phyloP scores from a whole-genome alignment of 306 rosid genomes.

The Pterocarpus santalinus region DNA sequence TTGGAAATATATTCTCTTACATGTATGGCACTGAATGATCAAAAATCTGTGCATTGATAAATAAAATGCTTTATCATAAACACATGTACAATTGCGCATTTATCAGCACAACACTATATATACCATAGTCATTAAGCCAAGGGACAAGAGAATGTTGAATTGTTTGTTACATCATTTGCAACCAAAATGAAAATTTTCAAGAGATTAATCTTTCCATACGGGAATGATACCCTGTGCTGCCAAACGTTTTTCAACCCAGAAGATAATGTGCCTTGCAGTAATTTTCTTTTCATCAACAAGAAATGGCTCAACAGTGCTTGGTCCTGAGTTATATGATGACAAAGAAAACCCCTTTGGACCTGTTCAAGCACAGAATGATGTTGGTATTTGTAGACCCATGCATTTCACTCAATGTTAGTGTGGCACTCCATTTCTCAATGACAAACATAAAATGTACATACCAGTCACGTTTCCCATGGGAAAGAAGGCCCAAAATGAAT shows the following conservation, averaged over 20 bases:
- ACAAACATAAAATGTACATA: conserved; percentile 32
- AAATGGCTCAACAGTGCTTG: conserved; percentile 94
- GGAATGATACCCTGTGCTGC: conserved; percentile 98
- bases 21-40: background rate
- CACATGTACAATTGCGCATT: conserved; percentile 33
- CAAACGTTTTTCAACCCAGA: conserved; percentile 97
- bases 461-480: conserved; percentile 78
- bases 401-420: conserved; percentile 13
- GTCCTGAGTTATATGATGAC: conserved; percentile 76
- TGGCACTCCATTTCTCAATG: conserved; percentile 11
- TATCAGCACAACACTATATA: conserved; percentile 33
- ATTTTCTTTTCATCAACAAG: conserved; percentile 90
- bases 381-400: background rate
- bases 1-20: background rate
- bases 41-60: conserved; percentile 2
- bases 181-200: conserved; percentile 37
- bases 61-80: conserved; percentile 6
- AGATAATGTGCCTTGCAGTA: conserved; percentile 74
- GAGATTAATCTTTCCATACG: conserved; percentile 77
- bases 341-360: conserved; percentile 95
- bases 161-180: conserved; percentile 53
- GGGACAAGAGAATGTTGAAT: conserved; percentile 37
- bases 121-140: conserved; percentile 37
- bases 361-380: conserved; percentile 45
- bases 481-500: conserved; percentile 93